Evolutionary conservation across 2,329 filamentous ascomycete genomes (phyloP), one percentile per base, ranked within the genome.

Genomic region (Colletotrichum abscissum): DNA sequence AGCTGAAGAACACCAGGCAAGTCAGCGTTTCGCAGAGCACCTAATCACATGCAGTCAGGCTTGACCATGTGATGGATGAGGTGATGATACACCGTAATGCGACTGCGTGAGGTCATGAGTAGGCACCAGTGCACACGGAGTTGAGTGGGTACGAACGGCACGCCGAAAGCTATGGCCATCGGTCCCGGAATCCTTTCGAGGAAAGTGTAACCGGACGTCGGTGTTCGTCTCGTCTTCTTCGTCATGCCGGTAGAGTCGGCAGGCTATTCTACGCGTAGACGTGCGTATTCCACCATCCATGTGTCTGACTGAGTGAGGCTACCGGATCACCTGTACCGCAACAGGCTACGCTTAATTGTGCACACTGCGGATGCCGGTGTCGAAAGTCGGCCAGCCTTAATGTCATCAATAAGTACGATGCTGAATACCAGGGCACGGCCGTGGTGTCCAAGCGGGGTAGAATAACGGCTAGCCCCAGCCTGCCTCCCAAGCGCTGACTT

Each of bases 141-240:
- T 22, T 28, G 19, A 33, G 63, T 46, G 52, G 52, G 16, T 19
- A 35, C 35, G 22, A 52, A 33, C 52, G 54, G 22, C 52, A 55
- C 63, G 22, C 22, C 22, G 30, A 54, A 65, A 65, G 63, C 63
- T 65, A 24, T 57, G 63, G 22, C 63, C 63, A 65, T 30, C 52
- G 19, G 52, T n/a, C 33, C 63, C 63, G 63, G 33, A 28, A 26
- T 55, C 6, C n/a, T 30, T 12, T 38, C 49, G 46, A 22, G 52
- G 24, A 26, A 55, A 22, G 52, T 55, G 28, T 9, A 55, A 49
- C 42, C 42, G 42, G 42, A 22, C 42, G 16, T 49, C 42, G 19
- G 42, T 11, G 42, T 49, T 49, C 42, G 4, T 22, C 42, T 22
- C 19, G 19, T 49, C 19, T n/a, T 49, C 42, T 49, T 49, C 16